phyloP scores from a whole-genome alignment of 1,139 yeast species.

The Citeromyces hawaiiensis region DNA sequence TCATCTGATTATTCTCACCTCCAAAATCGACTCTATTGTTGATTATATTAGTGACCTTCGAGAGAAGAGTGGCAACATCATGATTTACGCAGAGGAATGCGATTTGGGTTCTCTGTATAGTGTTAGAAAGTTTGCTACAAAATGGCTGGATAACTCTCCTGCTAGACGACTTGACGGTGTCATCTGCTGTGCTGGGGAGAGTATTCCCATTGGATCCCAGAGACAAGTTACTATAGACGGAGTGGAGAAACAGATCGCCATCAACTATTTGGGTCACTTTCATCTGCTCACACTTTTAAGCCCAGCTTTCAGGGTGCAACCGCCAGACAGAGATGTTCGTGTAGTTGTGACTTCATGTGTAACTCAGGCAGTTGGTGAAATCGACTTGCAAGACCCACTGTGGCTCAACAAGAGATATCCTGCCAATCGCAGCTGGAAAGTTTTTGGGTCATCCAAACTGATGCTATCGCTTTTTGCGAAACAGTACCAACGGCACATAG shows the following conservation, averaged over 20 bases:
- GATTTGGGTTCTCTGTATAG: slow-evolving; percentile 66
- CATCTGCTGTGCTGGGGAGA: slow-evolving; percentile 77
- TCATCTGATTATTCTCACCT: slow-evolving; percentile 63
- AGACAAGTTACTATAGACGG: slow-evolving; percentile 70
- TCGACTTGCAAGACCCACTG: slow-evolving; percentile 55
- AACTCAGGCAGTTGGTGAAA: slow-evolving; percentile 56
- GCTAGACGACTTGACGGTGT: slow-evolving; percentile 86
- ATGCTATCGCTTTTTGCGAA: slow-evolving; percentile 59
- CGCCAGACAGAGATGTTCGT: slow-evolving; percentile 89
- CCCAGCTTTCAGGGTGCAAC: slow-evolving; percentile 78
- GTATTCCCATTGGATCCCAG: slow-evolving; percentile 46
- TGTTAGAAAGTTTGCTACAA: slow-evolving; percentile 84
- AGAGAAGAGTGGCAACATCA: slow-evolving; percentile 48
- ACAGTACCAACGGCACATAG: slow-evolving; percentile 59
- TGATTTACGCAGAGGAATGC: slow-evolving; percentile 83
- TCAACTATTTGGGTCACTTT: slow-evolving; percentile 70
- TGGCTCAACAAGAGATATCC: slow-evolving; percentile 56
- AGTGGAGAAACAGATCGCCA: slow-evolving; percentile 70
- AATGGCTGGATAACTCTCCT: slow-evolving; percentile 85
- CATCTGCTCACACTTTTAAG: slow-evolving; percentile 67
- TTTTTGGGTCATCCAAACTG: slow-evolving; percentile 74
- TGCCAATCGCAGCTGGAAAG: slow-evolving; percentile 49
- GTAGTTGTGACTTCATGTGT: slow-evolving; percentile 66
- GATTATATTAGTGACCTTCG: slow-evolving; percentile 75
- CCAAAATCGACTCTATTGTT: slow-evolving; percentile 39